A percentile compares a stretch with the other conserved stretches of the same genome.
These are phyloP conservation scores for Clarireedia homoeocarpa DNA, from an alignment of 2,329 filamentous ascomycete species.

Conservation along the genomic window DNA sequence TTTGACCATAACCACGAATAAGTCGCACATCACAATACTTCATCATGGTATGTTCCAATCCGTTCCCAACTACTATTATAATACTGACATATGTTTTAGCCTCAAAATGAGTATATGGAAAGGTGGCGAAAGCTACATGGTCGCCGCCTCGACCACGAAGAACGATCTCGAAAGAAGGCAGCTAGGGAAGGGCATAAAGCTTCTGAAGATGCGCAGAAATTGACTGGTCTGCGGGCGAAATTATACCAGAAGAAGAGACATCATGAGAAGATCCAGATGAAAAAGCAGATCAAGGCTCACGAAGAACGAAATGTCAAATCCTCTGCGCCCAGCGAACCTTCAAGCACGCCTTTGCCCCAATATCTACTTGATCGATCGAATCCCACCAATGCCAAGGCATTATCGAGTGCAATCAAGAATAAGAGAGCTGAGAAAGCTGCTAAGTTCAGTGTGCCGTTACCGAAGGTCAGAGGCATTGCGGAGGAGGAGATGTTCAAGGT, in stretches of 20 bases:
- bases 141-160: conserved; percentile 41
- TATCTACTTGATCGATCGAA: conserved; percentile 81
- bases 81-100: conserved; percentile 37
- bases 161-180: conserved; percentile 76
- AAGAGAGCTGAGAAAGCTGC: conserved; percentile 91
- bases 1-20: conserved; percentile 11
- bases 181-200: conserved; percentile 86
- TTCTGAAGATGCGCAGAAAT: conserved; percentile 85
- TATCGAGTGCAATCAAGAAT: conserved; percentile 87
- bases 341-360: conserved; percentile 74
- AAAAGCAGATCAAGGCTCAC: conserved; percentile 85
- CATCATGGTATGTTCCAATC: conserved; percentile 17
- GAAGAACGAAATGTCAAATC: conserved; percentile 96
- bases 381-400: conserved; percentile 54
- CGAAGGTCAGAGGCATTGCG: conserved; percentile 86
- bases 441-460: conserved; percentile 83
- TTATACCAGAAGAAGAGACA: conserved; percentile 87
- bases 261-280: conserved; percentile 98
- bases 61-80: conserved; percentile 14
- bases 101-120: conserved; percentile 82
- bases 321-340: conserved; percentile 66
- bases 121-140: conserved; percentile 62
- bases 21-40: conserved; percentile 12
- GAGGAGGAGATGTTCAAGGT: conserved; percentile 99
- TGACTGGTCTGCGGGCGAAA: conserved; percentile 87